Evolutionary conservation across 257 asterid species (phyloP).

Genomic region (Jasminum sambac): DNA sequence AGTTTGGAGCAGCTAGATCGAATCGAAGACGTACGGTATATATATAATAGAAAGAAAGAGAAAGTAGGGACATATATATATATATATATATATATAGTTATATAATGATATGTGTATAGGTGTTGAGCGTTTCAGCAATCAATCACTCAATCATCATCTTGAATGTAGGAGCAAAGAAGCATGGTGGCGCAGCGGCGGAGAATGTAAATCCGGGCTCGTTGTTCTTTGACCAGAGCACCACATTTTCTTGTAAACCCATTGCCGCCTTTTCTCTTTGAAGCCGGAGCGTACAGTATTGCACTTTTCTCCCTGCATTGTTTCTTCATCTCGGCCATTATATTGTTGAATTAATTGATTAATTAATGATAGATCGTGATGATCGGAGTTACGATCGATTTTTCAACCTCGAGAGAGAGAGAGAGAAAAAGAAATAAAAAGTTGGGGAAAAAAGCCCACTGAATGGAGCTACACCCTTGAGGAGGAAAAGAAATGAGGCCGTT

Average conservation of each 20-base stretch:
- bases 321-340: slow-evolving; percentile 52
- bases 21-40: no score
- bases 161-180: slow-evolving; percentile 76
- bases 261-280: slow-evolving; percentile 38
- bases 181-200: slow-evolving; percentile 87
- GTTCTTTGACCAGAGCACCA: slow-evolving; percentile 68
- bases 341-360: no score
- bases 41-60: background rate
- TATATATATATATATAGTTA: background rate
- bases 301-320: slow-evolving; percentile 27
- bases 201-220: slow-evolving; percentile 73
- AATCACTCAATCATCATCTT: slow-evolving; percentile 72
- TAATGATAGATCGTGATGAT: no score
- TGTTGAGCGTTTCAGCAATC: background rate
- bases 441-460: slow-evolving; percentile 59
- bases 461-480: slow-evolving; percentile 70
- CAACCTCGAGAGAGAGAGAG: background rate
- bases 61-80: background rate
- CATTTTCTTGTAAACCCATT: slow-evolving; percentile 67
- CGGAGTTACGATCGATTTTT: no score
- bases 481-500: slow-evolving; percentile 1
- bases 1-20: no score
- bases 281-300: background rate
- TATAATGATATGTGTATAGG: background rate
- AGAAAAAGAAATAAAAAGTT: background rate